phyloP scores from a whole-genome alignment of 2,329 filamentous ascomycete genomes.

The Tympanopsis confertula region DNA sequence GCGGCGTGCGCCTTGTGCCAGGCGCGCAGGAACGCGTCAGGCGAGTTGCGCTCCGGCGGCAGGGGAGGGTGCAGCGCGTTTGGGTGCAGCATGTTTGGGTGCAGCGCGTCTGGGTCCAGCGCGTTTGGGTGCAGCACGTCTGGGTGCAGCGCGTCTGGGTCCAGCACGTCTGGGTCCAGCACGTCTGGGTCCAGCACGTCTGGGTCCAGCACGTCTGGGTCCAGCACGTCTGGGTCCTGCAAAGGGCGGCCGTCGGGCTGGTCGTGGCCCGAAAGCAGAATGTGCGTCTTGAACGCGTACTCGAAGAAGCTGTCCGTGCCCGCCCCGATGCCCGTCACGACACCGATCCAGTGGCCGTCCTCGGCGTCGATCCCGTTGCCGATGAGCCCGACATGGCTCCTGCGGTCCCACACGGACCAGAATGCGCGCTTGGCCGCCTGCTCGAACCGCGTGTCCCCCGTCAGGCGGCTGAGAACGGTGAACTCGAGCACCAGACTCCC shows the following conservation, averaged over 20 bases:
- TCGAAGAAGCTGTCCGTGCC: slow-evolving; percentile 98
- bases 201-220: background rate
- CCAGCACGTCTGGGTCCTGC: background rate
- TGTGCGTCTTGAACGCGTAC: slow-evolving; percentile 88
- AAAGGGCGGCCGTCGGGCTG: background rate
- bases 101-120: too few relatives aligned
- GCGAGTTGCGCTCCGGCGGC: slow-evolving; percentile 52
- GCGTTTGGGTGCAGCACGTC: too few relatives aligned
- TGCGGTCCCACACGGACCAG: slow-evolving; percentile 87
- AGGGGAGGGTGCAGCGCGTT: slow-evolving; percentile 51
- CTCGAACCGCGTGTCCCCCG: slow-evolving; percentile 79
- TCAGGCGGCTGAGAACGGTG: slow-evolving; percentile 76
- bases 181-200: slow-evolving; percentile 25
- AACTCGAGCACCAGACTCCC: slow-evolving; percentile 91
- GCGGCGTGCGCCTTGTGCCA: slow-evolving; percentile 81
- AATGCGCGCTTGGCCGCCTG: slow-evolving; percentile 82
- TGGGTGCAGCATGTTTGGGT: background rate
- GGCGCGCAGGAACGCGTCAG: slow-evolving; percentile 67
- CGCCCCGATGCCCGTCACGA: slow-evolving; percentile 86
- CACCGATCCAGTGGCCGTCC: slow-evolving; percentile 75
- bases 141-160: background rate
- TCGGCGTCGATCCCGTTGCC: slow-evolving; percentile 89
- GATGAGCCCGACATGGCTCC: slow-evolving; percentile 76
- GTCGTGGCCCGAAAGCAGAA: slow-evolving; percentile 70
- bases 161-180: slow-evolving; percentile 45